phyloP scores from a whole-genome alignment of 163 green algal genomes.

The Chloromonas sp. region DNA sequence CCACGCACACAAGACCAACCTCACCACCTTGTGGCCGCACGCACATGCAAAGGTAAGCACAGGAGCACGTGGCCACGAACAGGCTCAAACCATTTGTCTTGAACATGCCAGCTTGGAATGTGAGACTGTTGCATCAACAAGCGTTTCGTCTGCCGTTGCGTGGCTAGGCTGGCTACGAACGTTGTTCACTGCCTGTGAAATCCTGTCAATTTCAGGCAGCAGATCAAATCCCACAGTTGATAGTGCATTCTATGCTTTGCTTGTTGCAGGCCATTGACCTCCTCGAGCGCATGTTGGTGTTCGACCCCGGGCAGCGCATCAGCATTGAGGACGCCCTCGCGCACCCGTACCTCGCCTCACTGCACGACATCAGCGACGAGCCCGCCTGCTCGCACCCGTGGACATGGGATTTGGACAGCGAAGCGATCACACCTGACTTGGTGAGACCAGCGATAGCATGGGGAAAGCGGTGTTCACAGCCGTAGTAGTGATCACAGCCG shows the following conservation, averaged over 20 bases:
- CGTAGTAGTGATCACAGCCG: too few relatives aligned
- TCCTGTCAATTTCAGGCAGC: not conserved
- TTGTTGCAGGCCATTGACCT: slow-evolving; percentile 75
- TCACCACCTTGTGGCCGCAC: slow-evolving; percentile 19
- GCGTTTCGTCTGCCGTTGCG: too few relatives aligned
- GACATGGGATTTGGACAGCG: slow-evolving; percentile 71
- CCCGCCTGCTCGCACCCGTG: slow-evolving; percentile 43
- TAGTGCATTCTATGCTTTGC: not conserved
- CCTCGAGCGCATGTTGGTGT: slow-evolving; percentile 87
- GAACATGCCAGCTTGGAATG: not conserved
- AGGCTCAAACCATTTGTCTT: not conserved
- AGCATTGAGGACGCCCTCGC: slow-evolving; percentile 74
- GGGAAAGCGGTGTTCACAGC: not conserved
- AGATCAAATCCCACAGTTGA: not conserved
- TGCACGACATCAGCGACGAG: slow-evolving; percentile 83
- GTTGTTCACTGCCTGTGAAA: not conserved
- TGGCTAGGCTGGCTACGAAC: not conserved
- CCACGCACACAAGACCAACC: slow-evolving; percentile 20
- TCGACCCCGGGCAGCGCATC: slow-evolving; percentile 84
- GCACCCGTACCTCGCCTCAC: slow-evolving; percentile 80
- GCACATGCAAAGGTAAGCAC: slow-evolving; percentile 6
- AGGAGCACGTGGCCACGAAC: not conserved
- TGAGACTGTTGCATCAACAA: too few relatives aligned
- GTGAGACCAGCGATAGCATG: not conserved
- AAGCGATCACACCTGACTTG: slow-evolving; percentile 45